Percentiles rank a stretch among this genome's conserved stretches.
Evolutionary conservation across 768 basidiomycete genomes (phyloP).

Genomic region (Trametopsis cervina): DNA sequence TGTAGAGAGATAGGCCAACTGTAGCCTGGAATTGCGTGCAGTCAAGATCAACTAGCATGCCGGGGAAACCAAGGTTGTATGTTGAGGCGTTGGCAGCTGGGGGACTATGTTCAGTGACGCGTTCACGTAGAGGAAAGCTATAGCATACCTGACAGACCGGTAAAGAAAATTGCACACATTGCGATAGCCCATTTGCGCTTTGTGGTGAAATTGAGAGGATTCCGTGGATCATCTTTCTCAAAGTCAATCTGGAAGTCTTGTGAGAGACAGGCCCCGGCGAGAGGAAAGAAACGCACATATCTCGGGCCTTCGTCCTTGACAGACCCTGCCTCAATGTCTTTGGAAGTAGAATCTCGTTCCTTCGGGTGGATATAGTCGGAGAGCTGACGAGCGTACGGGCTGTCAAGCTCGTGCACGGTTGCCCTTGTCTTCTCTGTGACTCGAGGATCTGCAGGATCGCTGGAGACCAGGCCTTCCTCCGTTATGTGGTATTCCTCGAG

Average conservation of each 20-base stretch:
- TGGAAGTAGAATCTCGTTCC: constrained; percentile 11
- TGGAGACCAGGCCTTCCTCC: not conserved
- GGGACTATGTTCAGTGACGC: not conserved
- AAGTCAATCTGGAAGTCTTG: constrained; percentile 26
- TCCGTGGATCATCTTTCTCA: constrained; percentile 24
- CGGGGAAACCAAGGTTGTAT: constrained; percentile 47
- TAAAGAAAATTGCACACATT: constrained; percentile 38
- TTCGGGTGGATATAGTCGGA: constrained; percentile 24
- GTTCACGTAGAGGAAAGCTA: not conserved
- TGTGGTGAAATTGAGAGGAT: constrained; percentile 27
- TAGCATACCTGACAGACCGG: constrained; percentile 38
- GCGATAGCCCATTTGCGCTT: constrained; percentile 35
- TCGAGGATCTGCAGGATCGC: constrained; percentile 26
- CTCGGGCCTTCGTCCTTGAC: constrained; percentile 14
- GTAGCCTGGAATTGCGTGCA: constrained; percentile 25
- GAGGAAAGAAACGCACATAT: constrained; percentile 14
- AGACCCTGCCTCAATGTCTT: constrained; percentile 7
- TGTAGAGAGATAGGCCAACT: constrained; percentile 38
- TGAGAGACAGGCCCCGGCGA: not conserved
- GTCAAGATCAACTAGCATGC: constrained; percentile 43
- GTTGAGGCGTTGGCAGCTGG: constrained; percentile 44
- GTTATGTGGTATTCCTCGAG: not conserved
- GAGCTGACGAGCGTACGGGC: constrained; percentile 26
- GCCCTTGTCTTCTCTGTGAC: constrained; percentile 27
- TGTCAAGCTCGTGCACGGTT: constrained; percentile 27